Percentiles rank a stretch among this genome's conserved stretches.
Conservation (phyloP, 2,329 filamentous ascomycete species). For the Verticillium zaregamsianum region DNA sequence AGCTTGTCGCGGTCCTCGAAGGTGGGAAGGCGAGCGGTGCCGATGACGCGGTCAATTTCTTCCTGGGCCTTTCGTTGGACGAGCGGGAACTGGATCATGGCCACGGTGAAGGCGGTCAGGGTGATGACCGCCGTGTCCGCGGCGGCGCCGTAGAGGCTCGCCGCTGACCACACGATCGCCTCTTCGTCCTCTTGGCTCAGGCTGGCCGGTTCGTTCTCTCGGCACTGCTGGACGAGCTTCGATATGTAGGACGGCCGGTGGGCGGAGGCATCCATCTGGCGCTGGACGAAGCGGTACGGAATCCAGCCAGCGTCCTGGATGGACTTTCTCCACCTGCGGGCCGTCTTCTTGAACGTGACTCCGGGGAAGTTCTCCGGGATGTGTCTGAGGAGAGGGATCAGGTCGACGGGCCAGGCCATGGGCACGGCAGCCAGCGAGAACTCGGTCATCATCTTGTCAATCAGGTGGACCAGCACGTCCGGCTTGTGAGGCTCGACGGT, state of each 20-base stretch:
- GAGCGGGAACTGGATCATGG: slow-evolving; percentile 18
- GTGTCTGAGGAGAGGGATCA: slow-evolving; percentile 22
- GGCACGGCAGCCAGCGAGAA: slow-evolving; percentile 23
- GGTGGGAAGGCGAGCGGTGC: slow-evolving; percentile 21
- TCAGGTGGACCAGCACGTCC: slow-evolving; percentile 24
- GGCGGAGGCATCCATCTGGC: slow-evolving; percentile 17
- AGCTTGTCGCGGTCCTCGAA: slow-evolving; percentile 21
- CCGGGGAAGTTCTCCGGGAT: slow-evolving; percentile 26
- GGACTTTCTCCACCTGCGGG: slow-evolving; percentile 17
- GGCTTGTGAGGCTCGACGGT: slow-evolving; percentile 20
- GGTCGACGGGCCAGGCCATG: slow-evolving; percentile 26
- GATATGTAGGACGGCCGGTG: slow-evolving; percentile 21
- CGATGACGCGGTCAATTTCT: slow-evolving; percentile 20
- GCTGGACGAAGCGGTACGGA: slow-evolving; percentile 25
- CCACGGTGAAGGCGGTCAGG: slow-evolving; percentile 15
- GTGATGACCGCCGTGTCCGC: slow-evolving; percentile 23
- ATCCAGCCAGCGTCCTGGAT: slow-evolving; percentile 14
- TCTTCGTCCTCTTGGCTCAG: slow-evolving; percentile 15
- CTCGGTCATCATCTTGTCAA: slow-evolving; percentile 22
- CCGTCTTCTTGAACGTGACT: slow-evolving; percentile 22
- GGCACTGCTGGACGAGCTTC: slow-evolving; percentile 15
- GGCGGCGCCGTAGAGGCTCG: slow-evolving; percentile 22
- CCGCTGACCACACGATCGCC: slow-evolving; percentile 18
- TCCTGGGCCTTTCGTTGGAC: slow-evolving; percentile 18
- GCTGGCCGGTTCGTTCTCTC: background rate